phyloP scores from a whole-genome alignment of 2,329 filamentous ascomycete species.

The Colletotrichum incanum region DNA sequence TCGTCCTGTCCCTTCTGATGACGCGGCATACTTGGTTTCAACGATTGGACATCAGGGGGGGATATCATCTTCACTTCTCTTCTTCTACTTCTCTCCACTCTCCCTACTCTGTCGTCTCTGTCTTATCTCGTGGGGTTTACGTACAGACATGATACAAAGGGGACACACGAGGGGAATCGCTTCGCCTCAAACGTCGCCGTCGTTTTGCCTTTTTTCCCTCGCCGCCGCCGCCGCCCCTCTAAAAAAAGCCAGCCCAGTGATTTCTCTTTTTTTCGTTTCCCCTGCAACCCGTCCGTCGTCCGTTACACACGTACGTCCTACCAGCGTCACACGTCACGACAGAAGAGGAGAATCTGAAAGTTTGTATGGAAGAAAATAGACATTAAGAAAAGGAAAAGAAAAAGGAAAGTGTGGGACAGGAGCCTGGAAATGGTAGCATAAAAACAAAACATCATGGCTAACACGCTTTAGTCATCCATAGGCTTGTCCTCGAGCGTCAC shows the following conservation, averaged over 20 bases:
- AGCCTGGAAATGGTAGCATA: conserved; percentile 7
- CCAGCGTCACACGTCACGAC: conserved; percentile 37
- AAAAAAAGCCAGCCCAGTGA: conserved; percentile 26
- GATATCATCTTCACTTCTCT: neutral
- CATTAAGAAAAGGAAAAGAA: conserved; percentile 39
- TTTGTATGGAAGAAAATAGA: conserved; percentile 35
- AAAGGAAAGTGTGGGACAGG: neutral
- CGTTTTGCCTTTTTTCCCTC: conserved; percentile 17
- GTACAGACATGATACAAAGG: conserved; percentile 43
- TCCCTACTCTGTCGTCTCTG: neutral
- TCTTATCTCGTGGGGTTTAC: conserved; percentile 37
- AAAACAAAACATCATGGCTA: conserved; percentile 22
- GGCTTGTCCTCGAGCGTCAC: conserved; percentile 68
- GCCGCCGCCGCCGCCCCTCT: neutral
- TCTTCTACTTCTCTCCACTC: neutral
- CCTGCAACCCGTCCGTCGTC: conserved; percentile 11
- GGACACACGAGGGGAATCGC: conserved; percentile 34
- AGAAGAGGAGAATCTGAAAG: conserved; percentile 7
- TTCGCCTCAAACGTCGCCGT: conserved; percentile 35
- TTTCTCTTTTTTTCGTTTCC: conserved; percentile 24
- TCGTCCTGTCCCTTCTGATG: neutral
- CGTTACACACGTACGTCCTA: conserved; percentile 17
- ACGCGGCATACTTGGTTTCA: neutral
- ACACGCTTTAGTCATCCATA: conserved; percentile 63
- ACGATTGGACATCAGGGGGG: neutral